phyloP scores from a whole-genome alignment of 805 yeast species.

The Schwanniomyces vanrijiae region DNA sequence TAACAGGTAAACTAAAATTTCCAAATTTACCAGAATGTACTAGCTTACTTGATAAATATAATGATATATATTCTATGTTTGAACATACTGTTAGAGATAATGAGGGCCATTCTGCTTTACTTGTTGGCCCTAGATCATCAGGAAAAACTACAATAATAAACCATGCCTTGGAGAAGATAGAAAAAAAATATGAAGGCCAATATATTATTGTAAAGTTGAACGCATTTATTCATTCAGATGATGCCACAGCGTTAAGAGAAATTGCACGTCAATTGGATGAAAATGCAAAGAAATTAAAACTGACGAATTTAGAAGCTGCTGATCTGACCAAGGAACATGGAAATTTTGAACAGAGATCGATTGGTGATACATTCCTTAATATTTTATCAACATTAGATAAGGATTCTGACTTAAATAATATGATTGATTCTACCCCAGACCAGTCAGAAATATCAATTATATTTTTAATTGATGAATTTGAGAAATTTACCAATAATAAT shows the following conservation, averaged over 20 bases:
- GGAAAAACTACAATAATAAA: constrained; percentile 73
- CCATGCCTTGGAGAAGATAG: constrained; percentile 50
- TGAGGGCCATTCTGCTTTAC: constrained; percentile 78
- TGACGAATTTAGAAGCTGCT: constrained; percentile 1
- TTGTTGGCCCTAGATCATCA: constrained; percentile 77
- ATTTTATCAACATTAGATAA: constrained; percentile 54
- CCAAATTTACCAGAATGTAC: constrained; percentile 12
- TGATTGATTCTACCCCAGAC: constrained; percentile 5
- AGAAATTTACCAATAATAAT: constrained; percentile 65
- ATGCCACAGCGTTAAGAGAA: constrained; percentile 75
- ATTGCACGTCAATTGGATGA: constrained; percentile 81
- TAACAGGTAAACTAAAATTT: constrained; percentile 15
- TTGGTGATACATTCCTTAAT: constrained; percentile 61
- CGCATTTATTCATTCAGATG: constrained; percentile 74
- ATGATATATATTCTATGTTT: constrained; percentile 57
- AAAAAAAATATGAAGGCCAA: constrained; percentile 40
- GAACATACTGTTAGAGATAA: constrained; percentile 62
- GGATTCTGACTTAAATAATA: constrained; percentile 9
- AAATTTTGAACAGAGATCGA: constrained; percentile 50
- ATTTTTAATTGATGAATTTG: constrained; percentile 83
- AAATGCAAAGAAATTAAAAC: constrained; percentile 12
- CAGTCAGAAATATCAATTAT: constrained; percentile 54
- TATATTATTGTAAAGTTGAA: constrained; percentile 65
- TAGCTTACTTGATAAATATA: constrained; percentile 29
- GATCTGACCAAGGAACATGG: constrained; percentile 12